Base-by-base conservation (phyloP, 352 stramenopile genomes). In the Globisporangium middletonii region DNA sequence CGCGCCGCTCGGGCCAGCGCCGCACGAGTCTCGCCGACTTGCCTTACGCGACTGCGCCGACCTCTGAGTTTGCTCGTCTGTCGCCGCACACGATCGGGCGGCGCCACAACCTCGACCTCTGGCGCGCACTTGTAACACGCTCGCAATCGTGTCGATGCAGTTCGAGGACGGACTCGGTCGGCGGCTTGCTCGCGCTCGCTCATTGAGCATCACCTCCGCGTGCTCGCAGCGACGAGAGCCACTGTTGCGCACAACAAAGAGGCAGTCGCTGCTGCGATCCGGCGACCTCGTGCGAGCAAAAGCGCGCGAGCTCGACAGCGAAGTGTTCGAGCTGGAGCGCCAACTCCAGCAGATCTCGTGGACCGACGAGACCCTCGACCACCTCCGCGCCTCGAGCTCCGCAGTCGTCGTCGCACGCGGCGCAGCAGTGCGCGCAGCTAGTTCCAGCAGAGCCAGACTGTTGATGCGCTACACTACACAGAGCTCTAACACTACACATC, bases 321-420 rank as follows among this genome's bases (percentile, higher is more conserved):
- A 92, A 62, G 53, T 55, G 1, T 62, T 88, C 18, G 83, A 94
- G 52, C 77, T 83, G 12, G 53, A 79, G 42, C 77, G 81, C 0
- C 79, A 92, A 50, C 37, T 75, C 12, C 70, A 93, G 47, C 77
- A 90, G 35, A 85, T 93, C 42, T 77, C 83, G 16, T 93, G 83
- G 83, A 60, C 82, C 19, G 81, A 90, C 27, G 69, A 75, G 37
- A 77, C 73, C 28, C 66, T 93, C 1, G 69, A 82, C 0, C 66
- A 73, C n/a, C 67, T 77, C 12, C 81, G 80, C n/a, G 61, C 60
- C 0, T 33, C 69, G 28, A 58, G 74, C 0, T 65, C 72, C 15
- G 64, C 78, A 0, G 65, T 89, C 26, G 77, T 93, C 44, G 62
- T 93, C 11, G 60, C 67, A 68, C 71, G 2, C 91, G 83, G 83